Evolutionary conservation across 495 filamentous ascomycete genomes (phyloP), one percentile per base, ranked within the genome.

Genomic region (Neurospora cerealis): DNA sequence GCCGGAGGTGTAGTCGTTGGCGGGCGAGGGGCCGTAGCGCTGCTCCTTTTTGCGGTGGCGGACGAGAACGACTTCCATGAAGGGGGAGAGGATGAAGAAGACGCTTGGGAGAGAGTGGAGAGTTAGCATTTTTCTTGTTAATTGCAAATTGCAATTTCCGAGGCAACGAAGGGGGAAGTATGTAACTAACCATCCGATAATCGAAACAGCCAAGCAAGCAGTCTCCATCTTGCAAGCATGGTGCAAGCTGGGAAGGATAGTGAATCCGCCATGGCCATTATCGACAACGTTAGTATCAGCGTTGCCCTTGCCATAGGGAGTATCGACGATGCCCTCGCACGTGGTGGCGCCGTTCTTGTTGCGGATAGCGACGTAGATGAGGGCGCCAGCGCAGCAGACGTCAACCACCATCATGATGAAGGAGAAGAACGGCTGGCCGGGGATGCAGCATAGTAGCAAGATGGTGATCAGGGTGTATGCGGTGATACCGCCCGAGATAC

Each of bases 21-120:
- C 85, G 9, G 93, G 92, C 74, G 88, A 87, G 34, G 93, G 93
- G 44, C 92, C 93, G 84, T 90, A 93, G 70, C 91, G 89, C 82
- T 91, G 91, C 84, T 96, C 92, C 78, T 91, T 90, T 78, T 89
- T 88, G 83, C 91, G 91, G 80, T 93, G 85, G 73, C 90, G 90
- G 77, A 87, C 87, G 19, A 93, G 86, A 24, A 86, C 81, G 72
- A 91, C 70, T 78, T 93, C 91, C 75, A 92, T 82, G 69, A 88
- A 75, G 75, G 88, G 87, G 44, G 91, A 90, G 78, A 91, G 77
- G 71, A 90, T 73, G 86, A 92, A 93, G 80, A 93, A 87, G 82
- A 90, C 76, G 41, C 91, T 93, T 28, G 24, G 70, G n/a, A 62
- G 19, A 71, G 54, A 11, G 21, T 70, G 2, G 21, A 7, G 34